Evolutionary conservation across 805 yeast genomes (phyloP), one percentile per base, ranked within the genome.

Genomic region (Metschnikowia vanudenii): DNA sequence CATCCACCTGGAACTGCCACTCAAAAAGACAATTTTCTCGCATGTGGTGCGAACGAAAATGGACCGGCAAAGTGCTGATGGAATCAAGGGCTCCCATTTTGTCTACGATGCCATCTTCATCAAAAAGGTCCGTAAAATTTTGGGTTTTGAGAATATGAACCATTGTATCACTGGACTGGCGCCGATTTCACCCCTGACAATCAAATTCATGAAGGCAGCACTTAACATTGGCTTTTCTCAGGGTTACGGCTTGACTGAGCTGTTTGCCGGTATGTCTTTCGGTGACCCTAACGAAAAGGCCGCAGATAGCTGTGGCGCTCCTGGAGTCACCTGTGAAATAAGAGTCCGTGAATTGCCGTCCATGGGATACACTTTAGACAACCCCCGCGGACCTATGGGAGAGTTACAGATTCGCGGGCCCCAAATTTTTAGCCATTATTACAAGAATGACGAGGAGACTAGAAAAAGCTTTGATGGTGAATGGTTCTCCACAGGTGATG

Each of bases 181-280:
- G 2, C 92, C 94, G 20, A 73, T 85, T 51, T 71, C 86, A 28
- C 74, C 76, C 14, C 82, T 77, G 35, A 82, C 89, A 1, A 70
- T 84, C 35, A 66, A 69, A 47, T 85, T 83, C 60, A 63, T 86
- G 56, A 77, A 81, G 57, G 81, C 82, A n/a, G 73, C 82, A 1
- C 72, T 86, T 43, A 79, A 78, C 50, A 62, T 78, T 46, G 80
- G 78, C 69, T 75, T 79, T 50, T 51, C 65, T 11, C 90, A 85
- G 65, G 94, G 92, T n/a, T 85, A 84, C 62, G 92, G 91, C 3
- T 71, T 82, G 33, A 81, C 87, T 5, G 89, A 83, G 61, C 71
- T 83, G 13, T 76, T 81, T 56, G 86, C 85, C 1, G 84, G 83
- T 3, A 58, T 76, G 43, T 63, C 71, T 18, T 52, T 71, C 62